Conservation (phyloP, 1,139 yeast species). For the Blastobotrys proliferans region DNA sequence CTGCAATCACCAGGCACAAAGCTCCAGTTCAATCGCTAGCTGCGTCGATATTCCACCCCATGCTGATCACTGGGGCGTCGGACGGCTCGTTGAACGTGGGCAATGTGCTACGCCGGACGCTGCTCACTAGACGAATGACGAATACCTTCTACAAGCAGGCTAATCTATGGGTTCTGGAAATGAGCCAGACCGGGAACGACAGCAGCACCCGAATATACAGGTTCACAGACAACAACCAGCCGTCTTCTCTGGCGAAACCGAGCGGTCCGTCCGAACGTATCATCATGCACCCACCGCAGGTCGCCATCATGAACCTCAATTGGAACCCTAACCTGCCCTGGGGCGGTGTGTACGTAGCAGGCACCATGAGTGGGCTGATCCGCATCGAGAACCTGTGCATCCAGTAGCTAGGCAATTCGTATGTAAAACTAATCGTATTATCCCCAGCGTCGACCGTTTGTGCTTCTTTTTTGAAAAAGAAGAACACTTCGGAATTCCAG, state of each 20-base stretch:
- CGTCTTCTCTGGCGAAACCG: conserved; percentile 24
- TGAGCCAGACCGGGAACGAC: conserved; percentile 37
- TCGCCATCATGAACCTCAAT: conserved; percentile 49
- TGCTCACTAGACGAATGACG: conserved; percentile 40
- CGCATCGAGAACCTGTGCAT: conserved; percentile 45
- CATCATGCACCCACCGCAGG: conserved; percentile 46
- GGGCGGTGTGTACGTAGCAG: conserved; percentile 64
- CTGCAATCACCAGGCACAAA: conserved; percentile 38
- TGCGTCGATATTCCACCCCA: conserved; percentile 52
- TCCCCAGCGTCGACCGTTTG: no score
- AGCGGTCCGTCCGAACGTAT: conserved; percentile 21
- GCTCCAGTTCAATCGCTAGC: conserved; percentile 41
- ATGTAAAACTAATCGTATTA: no score
- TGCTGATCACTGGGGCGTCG: conserved; percentile 55
- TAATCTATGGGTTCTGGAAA: conserved; percentile 26
- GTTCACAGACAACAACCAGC: conserved; percentile 29
- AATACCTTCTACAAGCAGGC: conserved; percentile 29
- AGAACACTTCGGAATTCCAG: no score
- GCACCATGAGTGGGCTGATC: conserved; percentile 61
- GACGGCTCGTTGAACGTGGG: conserved; percentile 52
- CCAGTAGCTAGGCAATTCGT: not conserved
- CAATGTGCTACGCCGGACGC: conserved; percentile 41
- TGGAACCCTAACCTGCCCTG: conserved; percentile 57
- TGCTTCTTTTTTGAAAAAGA: no score
- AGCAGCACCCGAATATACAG: conserved; percentile 36